Base-by-base conservation (phyloP, 768 basidiomycete species). In the Kwoniella sp. region DNA sequence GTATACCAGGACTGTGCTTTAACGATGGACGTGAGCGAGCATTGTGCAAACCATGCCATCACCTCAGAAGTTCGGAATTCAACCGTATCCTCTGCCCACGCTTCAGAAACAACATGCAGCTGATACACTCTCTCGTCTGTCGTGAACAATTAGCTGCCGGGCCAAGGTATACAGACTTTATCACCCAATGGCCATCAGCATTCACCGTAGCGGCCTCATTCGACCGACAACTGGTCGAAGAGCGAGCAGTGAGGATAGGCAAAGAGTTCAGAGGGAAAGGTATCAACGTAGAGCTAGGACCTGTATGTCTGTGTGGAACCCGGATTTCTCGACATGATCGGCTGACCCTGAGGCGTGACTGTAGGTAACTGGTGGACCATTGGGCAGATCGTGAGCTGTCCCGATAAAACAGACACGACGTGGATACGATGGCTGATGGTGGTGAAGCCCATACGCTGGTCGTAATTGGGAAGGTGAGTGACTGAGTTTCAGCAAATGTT, bases 261-360 rank as follows among this genome's bases (percentile, higher is more conserved):
- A 75, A 83, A 55, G 94, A 98, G 77, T 89, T 91, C 80, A 83
- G 84, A 61, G 87, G 86, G 21, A 91, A 93, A 72, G 94, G 94
- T 22, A 86, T 91, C 58, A 86, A 94, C 69, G 82, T 93, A 49
- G 88, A 86, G 10, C 84, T 94, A 21, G 70, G 73, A 52, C 79
- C 78, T 13, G 77, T 77, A 44, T 44, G 40, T 44, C 17, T 19
- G 17, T 44, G 4, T 44, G 7, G 40, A 19, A 9, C 3, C 8
- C 27, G 47, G 60, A 15, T 3, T 9, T 25, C 37, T 8, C 2
- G 7, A 36, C 25, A 33, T 15, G 30, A 8, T 27, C 17, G 9
- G 19, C 19, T n/a, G 22, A n/a, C 8, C 15, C 19, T 55, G 8
- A 53, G 53, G 22, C 37, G 50, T 6, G 33, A 13, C 33, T 4